phyloP scores from a whole-genome alignment of 1,284 basidiomycete genomes.

The Moesziomyces sp. region DNA sequence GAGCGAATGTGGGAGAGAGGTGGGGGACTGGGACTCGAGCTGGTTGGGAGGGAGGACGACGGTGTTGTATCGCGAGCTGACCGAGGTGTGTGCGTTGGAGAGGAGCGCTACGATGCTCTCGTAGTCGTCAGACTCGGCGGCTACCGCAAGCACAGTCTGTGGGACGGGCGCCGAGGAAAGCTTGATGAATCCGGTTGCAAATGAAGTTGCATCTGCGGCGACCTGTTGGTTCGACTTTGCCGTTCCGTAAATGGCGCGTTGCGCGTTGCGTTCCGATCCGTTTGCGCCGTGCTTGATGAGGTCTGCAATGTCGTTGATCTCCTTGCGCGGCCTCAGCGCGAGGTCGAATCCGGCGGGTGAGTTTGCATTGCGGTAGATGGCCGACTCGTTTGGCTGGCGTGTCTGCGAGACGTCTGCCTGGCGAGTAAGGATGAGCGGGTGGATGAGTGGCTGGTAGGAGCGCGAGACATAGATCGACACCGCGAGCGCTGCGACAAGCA shows the following conservation, averaged over 20 bases:
- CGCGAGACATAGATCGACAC: conserved; percentile 49
- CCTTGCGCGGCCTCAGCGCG: conserved; percentile 52
- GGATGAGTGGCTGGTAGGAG: conserved; percentile 60
- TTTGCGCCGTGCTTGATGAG: conserved; percentile 46
- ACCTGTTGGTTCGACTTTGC: conserved; percentile 45
- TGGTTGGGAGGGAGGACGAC: conserved; percentile 38
- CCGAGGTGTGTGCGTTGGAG: conserved; percentile 39
- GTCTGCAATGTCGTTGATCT: conserved; percentile 48
- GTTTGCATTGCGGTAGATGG: conserved; percentile 65
- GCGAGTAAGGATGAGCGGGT: conserved; percentile 63
- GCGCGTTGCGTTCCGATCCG: conserved; percentile 20
- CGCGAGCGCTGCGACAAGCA: conserved; percentile 46
- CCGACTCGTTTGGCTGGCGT: conserved; percentile 54
- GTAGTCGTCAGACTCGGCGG: conserved; percentile 35
- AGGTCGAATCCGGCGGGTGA: conserved; percentile 64
- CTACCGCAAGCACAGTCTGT: conserved; percentile 41
- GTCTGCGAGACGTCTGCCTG: conserved; percentile 64
- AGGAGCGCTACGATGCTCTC: conserved; percentile 44
- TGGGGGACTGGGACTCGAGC: conserved; percentile 6
- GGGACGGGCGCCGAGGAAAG: conserved; percentile 34
- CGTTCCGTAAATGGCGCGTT: conserved; percentile 39
- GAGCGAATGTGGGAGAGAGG: conserved; percentile 21
- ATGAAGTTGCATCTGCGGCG: conserved; percentile 40
- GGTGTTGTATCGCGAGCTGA: conserved; percentile 38
- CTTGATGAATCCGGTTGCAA: conserved; percentile 50